Percentiles rank a stretch among this genome's conserved stretches.
Evolutionary conservation across 2,329 filamentous ascomycete species (phyloP).

Genomic region (Penicillium sp.): DNA sequence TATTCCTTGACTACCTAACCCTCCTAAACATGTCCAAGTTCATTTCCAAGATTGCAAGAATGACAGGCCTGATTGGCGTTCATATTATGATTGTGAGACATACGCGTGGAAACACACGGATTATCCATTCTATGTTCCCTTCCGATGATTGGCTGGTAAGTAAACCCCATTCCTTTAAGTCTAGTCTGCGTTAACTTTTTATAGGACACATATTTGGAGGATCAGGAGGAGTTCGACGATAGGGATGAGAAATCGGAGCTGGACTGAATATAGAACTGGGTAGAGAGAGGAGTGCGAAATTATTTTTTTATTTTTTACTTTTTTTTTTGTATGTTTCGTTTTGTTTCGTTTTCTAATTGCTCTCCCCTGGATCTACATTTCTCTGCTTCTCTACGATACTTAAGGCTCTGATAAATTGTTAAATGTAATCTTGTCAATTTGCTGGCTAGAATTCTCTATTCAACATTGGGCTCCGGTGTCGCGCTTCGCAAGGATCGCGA

Average conservation of each 20-base stretch:
- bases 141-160: neutral
- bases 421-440: neutral
- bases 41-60: neutral
- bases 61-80: slow-evolving; percentile 1
- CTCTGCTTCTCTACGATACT: neutral
- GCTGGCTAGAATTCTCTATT: neutral
- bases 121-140: neutral
- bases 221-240: neutral
- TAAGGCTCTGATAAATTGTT: neutral
- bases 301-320: neutral
- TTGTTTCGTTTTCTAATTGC: too few species aligned
- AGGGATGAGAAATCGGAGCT: slow-evolving; percentile 1
- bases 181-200: neutral
- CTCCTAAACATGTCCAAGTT: neutral
- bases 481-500: neutral
- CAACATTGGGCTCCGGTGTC: neutral
- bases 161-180: neutral
- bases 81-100: neutral
- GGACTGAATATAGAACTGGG: neutral
- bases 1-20: neutral
- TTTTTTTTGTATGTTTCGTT: neutral
- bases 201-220: neutral
- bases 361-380: neutral
- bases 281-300: neutral
- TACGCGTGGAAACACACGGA: neutral